phyloP scores from a whole-genome alignment of 2,329 filamentous ascomycete species.

The Aspergillus sp. region DNA sequence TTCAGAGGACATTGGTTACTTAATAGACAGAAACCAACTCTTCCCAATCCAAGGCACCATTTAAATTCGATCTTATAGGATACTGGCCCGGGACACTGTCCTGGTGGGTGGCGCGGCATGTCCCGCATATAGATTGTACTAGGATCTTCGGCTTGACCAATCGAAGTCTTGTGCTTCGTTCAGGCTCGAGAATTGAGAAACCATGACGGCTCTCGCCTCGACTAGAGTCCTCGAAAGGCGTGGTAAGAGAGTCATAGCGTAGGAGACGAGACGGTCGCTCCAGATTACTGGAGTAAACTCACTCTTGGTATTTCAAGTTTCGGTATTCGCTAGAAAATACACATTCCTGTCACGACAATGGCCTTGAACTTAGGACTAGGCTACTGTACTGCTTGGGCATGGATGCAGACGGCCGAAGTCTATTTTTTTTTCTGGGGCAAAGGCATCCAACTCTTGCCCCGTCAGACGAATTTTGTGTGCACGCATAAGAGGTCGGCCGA shows the following conservation, averaged over 20 bases:
- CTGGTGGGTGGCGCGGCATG: too few species aligned
- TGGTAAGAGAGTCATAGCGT: not conserved
- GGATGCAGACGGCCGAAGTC: constrained; percentile 25
- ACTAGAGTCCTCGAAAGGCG: not conserved
- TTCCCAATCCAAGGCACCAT: too few species aligned
- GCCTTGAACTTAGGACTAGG: constrained; percentile 4
- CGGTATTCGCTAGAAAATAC: not conserved
- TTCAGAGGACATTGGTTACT: too few species aligned
- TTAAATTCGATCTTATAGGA: too few species aligned
- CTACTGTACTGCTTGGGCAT: constrained; percentile 24
- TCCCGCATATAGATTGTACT: not conserved
- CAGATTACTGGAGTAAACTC: not conserved
- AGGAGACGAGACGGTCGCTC: not conserved
- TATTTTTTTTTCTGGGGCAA: constrained; percentile 11
- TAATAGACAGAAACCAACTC: too few species aligned
- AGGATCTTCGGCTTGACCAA: not conserved
- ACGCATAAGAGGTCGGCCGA: constrained; percentile 25
- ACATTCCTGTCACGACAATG: not conserved
- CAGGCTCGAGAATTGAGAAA: not conserved
- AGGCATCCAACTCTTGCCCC: constrained; percentile 13
- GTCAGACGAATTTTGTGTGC: constrained; percentile 25
- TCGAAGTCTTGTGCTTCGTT: not conserved
- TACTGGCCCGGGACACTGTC: too few species aligned
- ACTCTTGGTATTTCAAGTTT: not conserved
- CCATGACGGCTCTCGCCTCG: not conserved